phyloP scores from a whole-genome alignment of 768 basidiomycete species.

The Lactarius sp. region DNA sequence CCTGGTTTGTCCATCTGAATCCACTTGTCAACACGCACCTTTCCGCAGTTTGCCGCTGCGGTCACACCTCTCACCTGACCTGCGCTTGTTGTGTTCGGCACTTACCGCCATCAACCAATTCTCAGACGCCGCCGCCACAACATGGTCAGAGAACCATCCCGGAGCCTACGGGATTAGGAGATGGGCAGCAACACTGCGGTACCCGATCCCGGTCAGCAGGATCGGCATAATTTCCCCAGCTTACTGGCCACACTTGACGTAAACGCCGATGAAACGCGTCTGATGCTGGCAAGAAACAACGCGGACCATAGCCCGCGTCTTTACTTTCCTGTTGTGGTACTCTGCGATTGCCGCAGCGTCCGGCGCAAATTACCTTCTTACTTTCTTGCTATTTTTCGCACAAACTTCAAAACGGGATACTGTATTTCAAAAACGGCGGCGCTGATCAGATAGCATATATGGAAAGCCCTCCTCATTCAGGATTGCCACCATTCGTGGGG shows the following conservation, averaged over 20 bases:
- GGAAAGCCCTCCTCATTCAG: not conserved
- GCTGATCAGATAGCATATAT: not conserved
- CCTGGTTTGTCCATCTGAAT: constrained; percentile 5
- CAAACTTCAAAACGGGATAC: not conserved
- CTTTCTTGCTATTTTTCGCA: not conserved
- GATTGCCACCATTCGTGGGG: not conserved
- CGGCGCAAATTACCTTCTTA: not conserved
- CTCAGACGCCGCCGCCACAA: not conserved
- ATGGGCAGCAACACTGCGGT: not conserved
- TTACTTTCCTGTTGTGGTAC: not conserved
- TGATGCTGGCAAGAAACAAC: not conserved
- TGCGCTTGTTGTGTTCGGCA: not conserved
- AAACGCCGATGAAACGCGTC: not conserved
- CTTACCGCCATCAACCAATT: not conserved
- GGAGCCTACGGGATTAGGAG: not conserved
- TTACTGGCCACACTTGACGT: not conserved
- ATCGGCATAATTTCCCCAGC: not conserved
- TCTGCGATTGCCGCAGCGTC: too few species aligned
- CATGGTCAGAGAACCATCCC: not conserved
- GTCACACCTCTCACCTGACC: constrained; percentile 11
- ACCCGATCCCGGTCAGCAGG: not conserved
- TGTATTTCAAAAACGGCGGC: not conserved
- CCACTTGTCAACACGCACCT: not conserved
- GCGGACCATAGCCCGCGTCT: not conserved
- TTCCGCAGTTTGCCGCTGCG: not conserved